phyloP scores from a whole-genome alignment of 805 yeast genomes.

The Vanderwaltozyma verrucispora region DNA sequence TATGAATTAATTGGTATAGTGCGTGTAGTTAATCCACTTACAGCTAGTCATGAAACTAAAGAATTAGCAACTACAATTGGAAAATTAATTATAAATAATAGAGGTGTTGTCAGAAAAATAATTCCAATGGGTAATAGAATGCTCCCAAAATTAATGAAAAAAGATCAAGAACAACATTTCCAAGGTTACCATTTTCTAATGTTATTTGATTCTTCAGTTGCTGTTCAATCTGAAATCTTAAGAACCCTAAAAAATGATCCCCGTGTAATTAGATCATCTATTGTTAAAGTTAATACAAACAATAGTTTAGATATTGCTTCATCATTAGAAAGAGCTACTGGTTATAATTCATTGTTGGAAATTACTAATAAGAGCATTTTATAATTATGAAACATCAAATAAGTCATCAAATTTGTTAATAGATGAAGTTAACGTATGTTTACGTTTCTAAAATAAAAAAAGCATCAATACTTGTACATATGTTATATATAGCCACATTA shows the following conservation, averaged over 20 bases:
- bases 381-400: background rate
- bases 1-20: slow-evolving; percentile 88
- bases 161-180: slow-evolving; percentile 81
- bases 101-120: slow-evolving; percentile 87
- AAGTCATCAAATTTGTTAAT: background rate
- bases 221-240: slow-evolving; percentile 76
- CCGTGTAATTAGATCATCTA: slow-evolving; percentile 71
- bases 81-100: slow-evolving; percentile 67
- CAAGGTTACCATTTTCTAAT: slow-evolving; percentile 83
- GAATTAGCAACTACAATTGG: slow-evolving; percentile 64
- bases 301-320: slow-evolving; percentile 45
- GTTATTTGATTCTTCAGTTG: slow-evolving; percentile 77
- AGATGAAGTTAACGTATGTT: background rate
- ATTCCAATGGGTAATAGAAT: slow-evolving; percentile 69
- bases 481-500: too few species aligned
- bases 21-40: slow-evolving; percentile 54
- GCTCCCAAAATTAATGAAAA: slow-evolving; percentile 71
- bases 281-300: slow-evolving; percentile 51
- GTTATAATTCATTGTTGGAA: slow-evolving; percentile 20
- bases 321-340: slow-evolving; percentile 39
- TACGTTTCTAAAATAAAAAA: background rate
- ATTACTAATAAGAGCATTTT: slow-evolving; percentile 2
- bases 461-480: background rate
- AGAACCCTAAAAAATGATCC: slow-evolving; percentile 82
- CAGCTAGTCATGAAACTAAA: slow-evolving; percentile 50